Conservation (phyloP, 495 filamentous ascomycete species). For the Penicillium psychrofluorescens region DNA sequence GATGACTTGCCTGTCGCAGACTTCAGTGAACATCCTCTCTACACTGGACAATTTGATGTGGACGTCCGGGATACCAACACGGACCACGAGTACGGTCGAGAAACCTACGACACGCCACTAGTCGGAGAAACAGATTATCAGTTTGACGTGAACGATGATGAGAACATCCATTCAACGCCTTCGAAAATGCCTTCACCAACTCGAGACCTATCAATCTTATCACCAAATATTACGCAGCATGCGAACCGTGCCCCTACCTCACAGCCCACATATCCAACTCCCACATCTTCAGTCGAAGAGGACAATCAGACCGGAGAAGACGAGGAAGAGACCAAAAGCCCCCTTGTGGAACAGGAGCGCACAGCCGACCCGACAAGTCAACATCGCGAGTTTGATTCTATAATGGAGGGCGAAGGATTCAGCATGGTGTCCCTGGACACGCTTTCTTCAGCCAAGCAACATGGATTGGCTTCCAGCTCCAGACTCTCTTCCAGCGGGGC, state of each 20-base stretch:
- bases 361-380: slow-evolving; percentile 30
- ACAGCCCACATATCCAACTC: slow-evolving; percentile 33
- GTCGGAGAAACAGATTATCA: slow-evolving; percentile 24
- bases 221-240: slow-evolving; percentile 24
- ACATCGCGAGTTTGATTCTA: slow-evolving; percentile 45
- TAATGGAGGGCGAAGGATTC: slow-evolving; percentile 54
- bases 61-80: not conserved
- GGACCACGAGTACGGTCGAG: slow-evolving; percentile 12
- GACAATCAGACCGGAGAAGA: slow-evolving; percentile 14
- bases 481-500: slow-evolving; percentile 13
- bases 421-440: slow-evolving; percentile 53
- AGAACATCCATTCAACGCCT: slow-evolving; percentile 30
- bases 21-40: slow-evolving; percentile 1
- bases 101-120: slow-evolving; percentile 22
- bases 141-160: slow-evolving; percentile 19
- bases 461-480: slow-evolving; percentile 20
- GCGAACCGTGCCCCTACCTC: slow-evolving; percentile 27
- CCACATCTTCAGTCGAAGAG: slow-evolving; percentile 33
- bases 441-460: slow-evolving; percentile 38
- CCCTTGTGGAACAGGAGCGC: not conserved
- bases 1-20: slow-evolving; percentile 17
- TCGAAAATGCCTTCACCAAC: slow-evolving; percentile 35
- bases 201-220: slow-evolving; percentile 17
- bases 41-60: slow-evolving; percentile 3
- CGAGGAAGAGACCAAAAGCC: not conserved